These are phyloP conservation scores for Silene coronaria DNA, from an alignment of 179 eudicot species.

Conservation along the genomic window DNA sequence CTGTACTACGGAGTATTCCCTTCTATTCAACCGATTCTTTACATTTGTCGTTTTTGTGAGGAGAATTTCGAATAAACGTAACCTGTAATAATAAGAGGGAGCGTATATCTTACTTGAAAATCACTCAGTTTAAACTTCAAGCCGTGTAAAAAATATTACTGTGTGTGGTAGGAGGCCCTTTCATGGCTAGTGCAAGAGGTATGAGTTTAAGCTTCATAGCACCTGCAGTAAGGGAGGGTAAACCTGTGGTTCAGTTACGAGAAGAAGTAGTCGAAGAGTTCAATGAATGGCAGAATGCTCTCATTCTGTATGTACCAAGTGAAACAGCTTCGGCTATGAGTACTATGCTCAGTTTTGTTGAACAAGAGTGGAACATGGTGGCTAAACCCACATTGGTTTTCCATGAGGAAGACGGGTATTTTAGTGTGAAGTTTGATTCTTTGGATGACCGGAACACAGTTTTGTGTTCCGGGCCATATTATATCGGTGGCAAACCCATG, in stretches of 20 bases:
- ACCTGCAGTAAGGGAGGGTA: neutral
- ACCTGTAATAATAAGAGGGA: too few species aligned
- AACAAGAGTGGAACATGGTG: conserved; percentile 5
- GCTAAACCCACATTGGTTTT: conserved; percentile 3
- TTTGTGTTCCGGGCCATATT: conserved; percentile 5
- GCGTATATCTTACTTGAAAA: too few species aligned
- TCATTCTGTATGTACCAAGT: neutral
- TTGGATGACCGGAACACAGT: neutral
- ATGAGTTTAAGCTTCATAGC: conserved; percentile 8
- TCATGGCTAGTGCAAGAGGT: neutral
- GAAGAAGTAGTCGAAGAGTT: neutral
- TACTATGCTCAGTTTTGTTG: neutral
- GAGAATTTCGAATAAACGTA: too few species aligned
- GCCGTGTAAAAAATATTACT: too few species aligned
- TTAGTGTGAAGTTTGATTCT: neutral
- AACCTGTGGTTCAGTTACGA: neutral
- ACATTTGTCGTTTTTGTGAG: too few species aligned
- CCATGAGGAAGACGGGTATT: conserved; percentile 6
- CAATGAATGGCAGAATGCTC: neutral
- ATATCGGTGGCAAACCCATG: neutral
- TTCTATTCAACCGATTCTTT: too few species aligned
- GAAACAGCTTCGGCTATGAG: neutral
- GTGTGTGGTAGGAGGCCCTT: too few species aligned
- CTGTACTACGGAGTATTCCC: too few species aligned
- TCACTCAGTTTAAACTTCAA: neutral